These are phyloP conservation scores for Clonostachys rosea DNA, from an alignment of 2,329 filamentous ascomycete species.

Conservation along the genomic window DNA sequence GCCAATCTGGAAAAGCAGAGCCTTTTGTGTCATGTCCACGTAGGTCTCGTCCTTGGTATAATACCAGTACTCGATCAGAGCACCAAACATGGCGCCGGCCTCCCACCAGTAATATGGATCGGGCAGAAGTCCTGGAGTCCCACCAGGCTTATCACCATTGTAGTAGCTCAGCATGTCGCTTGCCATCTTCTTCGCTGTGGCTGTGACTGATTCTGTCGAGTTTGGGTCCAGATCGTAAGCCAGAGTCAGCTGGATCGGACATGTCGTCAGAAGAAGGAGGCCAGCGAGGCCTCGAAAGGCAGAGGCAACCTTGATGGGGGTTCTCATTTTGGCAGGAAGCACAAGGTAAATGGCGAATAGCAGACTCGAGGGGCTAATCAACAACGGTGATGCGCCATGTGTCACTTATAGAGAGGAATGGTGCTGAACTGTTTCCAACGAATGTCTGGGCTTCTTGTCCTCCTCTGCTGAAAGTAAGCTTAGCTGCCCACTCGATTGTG, in stretches of 20 bases:
- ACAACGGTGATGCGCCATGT: no score
- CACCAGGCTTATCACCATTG: slow-evolving; percentile 41
- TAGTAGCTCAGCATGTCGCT: slow-evolving; percentile 40
- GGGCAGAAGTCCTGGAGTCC: slow-evolving; percentile 45
- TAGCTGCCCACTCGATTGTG: no score
- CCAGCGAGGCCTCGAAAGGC: no score
- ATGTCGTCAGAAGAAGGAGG: slow-evolving; percentile 13
- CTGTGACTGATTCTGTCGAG: slow-evolving; percentile 44
- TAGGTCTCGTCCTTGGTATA: slow-evolving; percentile 72
- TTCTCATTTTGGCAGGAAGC: no score
- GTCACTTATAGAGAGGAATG: no score
- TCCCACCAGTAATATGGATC: slow-evolving; percentile 63
- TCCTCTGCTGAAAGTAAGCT: no score
- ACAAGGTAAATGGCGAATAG: no score
- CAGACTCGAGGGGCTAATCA: no score
- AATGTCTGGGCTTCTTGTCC: no score
- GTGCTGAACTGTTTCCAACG: no score
- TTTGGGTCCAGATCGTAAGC: slow-evolving; percentile 30
- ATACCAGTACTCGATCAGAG: slow-evolving; percentile 80
- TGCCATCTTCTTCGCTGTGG: slow-evolving; percentile 43
- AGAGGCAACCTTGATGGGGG: no score
- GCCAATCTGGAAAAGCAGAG: slow-evolving; percentile 71
- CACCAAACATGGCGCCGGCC: slow-evolving; percentile 65
- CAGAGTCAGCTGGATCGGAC: slow-evolving; percentile 9
- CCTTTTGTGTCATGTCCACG: slow-evolving; percentile 63